These are phyloP conservation scores for Arthrocladium fulminans DNA, from an alignment of 2,329 filamentous ascomycete genomes.

Conservation along the genomic window DNA sequence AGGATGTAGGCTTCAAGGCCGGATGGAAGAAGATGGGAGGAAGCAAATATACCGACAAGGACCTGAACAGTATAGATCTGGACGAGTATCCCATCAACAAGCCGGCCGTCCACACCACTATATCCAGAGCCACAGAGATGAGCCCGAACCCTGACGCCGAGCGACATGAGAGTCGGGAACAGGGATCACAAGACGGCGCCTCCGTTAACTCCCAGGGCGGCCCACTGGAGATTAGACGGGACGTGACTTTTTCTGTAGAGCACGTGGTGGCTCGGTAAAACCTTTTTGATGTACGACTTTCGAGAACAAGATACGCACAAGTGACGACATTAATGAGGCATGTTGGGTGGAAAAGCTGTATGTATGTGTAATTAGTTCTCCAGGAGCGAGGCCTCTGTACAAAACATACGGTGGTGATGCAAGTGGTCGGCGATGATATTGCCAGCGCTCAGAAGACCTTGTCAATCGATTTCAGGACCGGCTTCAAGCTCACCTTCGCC, in stretches of 20 bases:
- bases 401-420: no score
- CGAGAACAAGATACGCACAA: no score
- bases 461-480: neutral
- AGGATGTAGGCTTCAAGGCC: neutral
- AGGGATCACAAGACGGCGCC: conserved; percentile 6
- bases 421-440: no score
- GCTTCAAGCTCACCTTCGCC: conserved; percentile 1
- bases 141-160: neutral
- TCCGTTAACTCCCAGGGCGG: conserved; percentile 12
- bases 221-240: conserved; percentile 12
- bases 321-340: no score
- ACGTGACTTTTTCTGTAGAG: conserved; percentile 15
- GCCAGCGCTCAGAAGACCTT: neutral
- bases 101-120: neutral
- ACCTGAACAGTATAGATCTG: neutral
- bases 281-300: no score
- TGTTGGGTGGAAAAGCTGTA: no score
- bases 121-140: neutral
- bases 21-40: neutral
- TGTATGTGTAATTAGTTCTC: no score
- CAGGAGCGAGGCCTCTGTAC: no score
- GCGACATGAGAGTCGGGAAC: neutral
- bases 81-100: conserved; percentile 2
- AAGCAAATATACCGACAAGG: neutral
- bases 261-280: conserved; percentile 1